Base-by-base conservation (phyloP, 83 land plant genomes). In the Picea abies region DNA sequence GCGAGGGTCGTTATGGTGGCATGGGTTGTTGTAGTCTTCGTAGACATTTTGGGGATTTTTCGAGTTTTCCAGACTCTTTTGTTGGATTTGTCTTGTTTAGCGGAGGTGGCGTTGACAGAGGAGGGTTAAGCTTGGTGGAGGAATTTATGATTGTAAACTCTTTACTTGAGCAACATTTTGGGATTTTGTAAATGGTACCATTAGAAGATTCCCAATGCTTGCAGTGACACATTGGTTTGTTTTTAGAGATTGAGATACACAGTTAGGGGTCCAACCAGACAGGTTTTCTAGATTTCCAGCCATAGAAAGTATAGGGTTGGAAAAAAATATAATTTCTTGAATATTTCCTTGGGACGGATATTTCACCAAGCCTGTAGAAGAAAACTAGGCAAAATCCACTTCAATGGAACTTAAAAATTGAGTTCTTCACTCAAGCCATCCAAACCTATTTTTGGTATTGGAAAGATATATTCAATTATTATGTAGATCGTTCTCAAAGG, bases 391-490 rank as follows among this genome's bases (percentile, higher is more conserved):
- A 56, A 56, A 49, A 56, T 76, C 79, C 79, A 76, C 58, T 25
- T 76, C 79, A 25, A 62, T 23, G 39, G 61, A 37, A 76, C 37
- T 25, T 4, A 0, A 76, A 76, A 58, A 37, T 35, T 62, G 66
- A 62, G 39, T 39, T 64, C 4, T 79, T n/a, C 67, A 23, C 41
- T 79, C 81, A 15, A 62, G 81, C 81, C 67, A 79, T 35, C 81
- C 81, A 79, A 79, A 79, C 49, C 67, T 79, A 67, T 63, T 79
- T 61, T 63, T 79, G 5, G 64, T 8, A 25, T 62, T 15, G 11
- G 81, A 79, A 79, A 39, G 63, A 16, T 26, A 47, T 35, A 25
- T 61, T 19, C 15, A 61, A 6, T 12, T 79, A 37, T 63, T 62
- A 19, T 5, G 23, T 16, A 79, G 67, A 20, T 79, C 67, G 47